These are phyloP conservation scores for Dictyostelium purpureum DNA, from an alignment of 78 protist species.

Conservation along the genomic window DNA sequence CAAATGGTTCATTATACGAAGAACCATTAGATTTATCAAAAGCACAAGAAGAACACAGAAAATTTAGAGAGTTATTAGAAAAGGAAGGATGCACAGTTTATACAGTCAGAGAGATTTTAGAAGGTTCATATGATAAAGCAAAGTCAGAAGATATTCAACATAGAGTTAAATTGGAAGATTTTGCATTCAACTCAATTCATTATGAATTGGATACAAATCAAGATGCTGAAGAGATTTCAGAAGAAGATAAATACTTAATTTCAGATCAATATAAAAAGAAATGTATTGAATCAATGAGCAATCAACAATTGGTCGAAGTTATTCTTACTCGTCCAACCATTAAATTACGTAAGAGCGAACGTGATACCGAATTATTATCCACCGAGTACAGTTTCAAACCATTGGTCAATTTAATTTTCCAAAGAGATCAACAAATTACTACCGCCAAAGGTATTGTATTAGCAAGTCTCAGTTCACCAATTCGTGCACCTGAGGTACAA, in stretches of 20 bases:
- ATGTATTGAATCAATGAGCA: conserved; percentile 80
- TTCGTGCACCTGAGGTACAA: conserved; percentile 85
- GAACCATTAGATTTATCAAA: conserved; percentile 86
- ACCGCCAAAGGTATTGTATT: conserved; percentile 90
- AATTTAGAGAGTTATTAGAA: conserved; percentile 57
- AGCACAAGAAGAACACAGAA: conserved; percentile 80
- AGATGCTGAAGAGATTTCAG: conserved; percentile 38
- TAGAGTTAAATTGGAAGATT: conserved; percentile 85
- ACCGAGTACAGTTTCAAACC: conserved; percentile 78
- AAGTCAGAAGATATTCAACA: conserved; percentile 63
- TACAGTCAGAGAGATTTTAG: conserved; percentile 70
- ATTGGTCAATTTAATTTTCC: conserved; percentile 81
- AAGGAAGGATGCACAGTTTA: conserved; percentile 69
- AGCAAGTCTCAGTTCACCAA: conserved; percentile 84
- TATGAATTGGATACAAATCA: conserved; percentile 73
- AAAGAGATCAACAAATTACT: conserved; percentile 93
- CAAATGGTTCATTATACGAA: conserved; percentile 90
- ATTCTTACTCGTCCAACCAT: conserved; percentile 88
- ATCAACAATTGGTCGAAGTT: conserved; percentile 85
- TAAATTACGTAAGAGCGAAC: conserved; percentile 52
- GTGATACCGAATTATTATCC: conserved; percentile 75
- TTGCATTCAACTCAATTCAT: conserved; percentile 74
- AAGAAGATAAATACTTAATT: conserved; percentile 25
- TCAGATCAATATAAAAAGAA: conserved; percentile 81
- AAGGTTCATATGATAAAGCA: conserved; percentile 15